Evolutionary conservation across 768 basidiomycete species (phyloP).

Genomic region (Mycena albidolilacea): DNA sequence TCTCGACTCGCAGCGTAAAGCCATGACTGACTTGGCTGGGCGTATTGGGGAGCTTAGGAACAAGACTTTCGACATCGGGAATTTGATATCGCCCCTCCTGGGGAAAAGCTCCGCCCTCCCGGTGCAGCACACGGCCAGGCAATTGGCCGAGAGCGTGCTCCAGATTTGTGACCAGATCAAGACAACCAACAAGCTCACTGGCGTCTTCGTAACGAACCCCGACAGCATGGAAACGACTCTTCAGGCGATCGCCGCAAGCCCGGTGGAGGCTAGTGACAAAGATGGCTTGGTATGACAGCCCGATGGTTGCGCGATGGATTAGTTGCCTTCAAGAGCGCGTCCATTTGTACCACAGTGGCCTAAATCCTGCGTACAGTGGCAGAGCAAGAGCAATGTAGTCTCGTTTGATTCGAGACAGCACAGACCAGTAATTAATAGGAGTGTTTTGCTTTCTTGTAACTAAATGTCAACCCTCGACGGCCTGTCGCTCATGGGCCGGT

Average conservation of each 20-base stretch:
- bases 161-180: neutral
- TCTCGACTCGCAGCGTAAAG: neutral
- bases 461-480: no score
- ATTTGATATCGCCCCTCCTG: neutral
- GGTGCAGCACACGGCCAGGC: neutral
- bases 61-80: neutral
- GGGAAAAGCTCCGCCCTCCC: neutral
- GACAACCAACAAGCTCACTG: neutral
- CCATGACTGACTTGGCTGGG: neutral
- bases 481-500: no score
- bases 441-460: no score
- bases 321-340: no score
- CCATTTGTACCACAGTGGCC: no score
- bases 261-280: neutral
- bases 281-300: neutral
- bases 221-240: neutral
- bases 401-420: no score
- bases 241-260: neutral
- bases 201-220: neutral
- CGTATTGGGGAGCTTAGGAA: neutral
- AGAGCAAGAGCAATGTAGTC: no score
- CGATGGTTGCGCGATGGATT: no score
- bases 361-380: no score
- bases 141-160: neutral
- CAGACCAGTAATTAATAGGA: no score